Percentiles rank a stretch among this genome's conserved stretches.
Conservation (phyloP, 768 basidiomycete genomes). For the Lentinula detonsa region DNA sequence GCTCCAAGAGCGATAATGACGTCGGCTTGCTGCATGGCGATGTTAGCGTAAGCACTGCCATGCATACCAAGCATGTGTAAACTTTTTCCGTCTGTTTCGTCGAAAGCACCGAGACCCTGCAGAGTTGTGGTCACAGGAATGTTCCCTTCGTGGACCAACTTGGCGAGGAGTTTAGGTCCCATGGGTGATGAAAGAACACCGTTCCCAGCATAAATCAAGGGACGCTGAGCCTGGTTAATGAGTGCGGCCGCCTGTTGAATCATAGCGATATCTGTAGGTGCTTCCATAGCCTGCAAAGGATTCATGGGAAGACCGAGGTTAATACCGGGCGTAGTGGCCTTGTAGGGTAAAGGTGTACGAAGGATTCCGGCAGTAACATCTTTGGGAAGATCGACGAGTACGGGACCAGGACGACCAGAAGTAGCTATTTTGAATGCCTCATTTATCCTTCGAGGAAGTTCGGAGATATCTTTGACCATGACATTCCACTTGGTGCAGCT, state of each 20-base stretch:
- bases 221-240: slow-evolving; percentile 89
- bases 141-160: slow-evolving; percentile 78
- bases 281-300: slow-evolving; percentile 53
- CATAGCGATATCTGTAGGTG: slow-evolving; percentile 55
- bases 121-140: slow-evolving; percentile 97
- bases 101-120: slow-evolving; percentile 93
- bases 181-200: slow-evolving; percentile 79
- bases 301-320: slow-evolving; percentile 70
- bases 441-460: slow-evolving; percentile 92
- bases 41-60: slow-evolving; percentile 93
- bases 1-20: slow-evolving; percentile 96
- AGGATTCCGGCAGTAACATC: slow-evolving; percentile 94
- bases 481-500: slow-evolving; percentile 99
- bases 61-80: slow-evolving; percentile 99
- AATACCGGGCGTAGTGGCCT: slow-evolving; percentile 76
- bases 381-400: slow-evolving; percentile 98
- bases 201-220: slow-evolving; percentile 90
- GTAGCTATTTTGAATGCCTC: slow-evolving; percentile 99
- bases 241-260: slow-evolving; percentile 82
- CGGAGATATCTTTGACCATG: slow-evolving; percentile 96
- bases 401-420: slow-evolving; percentile 94
- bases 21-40: slow-evolving; percentile 97
- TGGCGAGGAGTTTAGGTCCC: slow-evolving; percentile 76
- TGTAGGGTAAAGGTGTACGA: slow-evolving; percentile 77
- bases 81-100: slow-evolving; percentile 80